Evolutionary conservation across 805 yeast genomes (phyloP).

Genomic region (Teunomyces aglyptinius): DNA sequence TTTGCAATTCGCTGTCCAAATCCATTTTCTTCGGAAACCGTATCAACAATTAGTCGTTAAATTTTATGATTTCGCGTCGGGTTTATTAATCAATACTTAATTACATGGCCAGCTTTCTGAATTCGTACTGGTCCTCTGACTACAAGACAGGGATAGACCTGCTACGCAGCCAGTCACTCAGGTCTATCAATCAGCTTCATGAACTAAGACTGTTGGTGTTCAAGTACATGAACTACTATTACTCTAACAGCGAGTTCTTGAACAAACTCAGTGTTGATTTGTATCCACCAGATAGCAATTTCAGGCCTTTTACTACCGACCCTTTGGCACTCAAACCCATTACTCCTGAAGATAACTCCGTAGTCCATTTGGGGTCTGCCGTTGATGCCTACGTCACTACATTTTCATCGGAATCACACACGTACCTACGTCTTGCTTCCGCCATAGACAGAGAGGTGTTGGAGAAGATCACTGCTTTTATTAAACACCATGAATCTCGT

Average conservation of each 20-base stretch:
- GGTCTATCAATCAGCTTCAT: slow-evolving; percentile 39
- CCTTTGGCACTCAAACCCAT: neutral
- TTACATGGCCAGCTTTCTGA: slow-evolving; percentile 23
- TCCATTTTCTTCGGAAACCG: neutral
- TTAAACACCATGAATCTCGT: slow-evolving; percentile 37
- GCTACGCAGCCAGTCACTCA: slow-evolving; percentile 27
- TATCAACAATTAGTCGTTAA: neutral
- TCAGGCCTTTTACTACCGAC: neutral
- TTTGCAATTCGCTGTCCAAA: slow-evolving; percentile 14
- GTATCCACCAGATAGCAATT: slow-evolving; percentile 1
- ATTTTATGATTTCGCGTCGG: neutral
- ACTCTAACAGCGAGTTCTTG: slow-evolving; percentile 34
- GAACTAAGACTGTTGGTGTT: slow-evolving; percentile 38
- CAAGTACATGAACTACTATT: slow-evolving; percentile 34
- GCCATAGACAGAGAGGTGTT: slow-evolving; percentile 34
- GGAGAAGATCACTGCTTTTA: slow-evolving; percentile 31
- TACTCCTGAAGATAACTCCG: neutral
- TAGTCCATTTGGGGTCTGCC: slow-evolving; percentile 6
- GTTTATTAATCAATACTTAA: neutral
- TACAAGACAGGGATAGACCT: slow-evolving; percentile 34
- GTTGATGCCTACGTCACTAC: slow-evolving; percentile 17
- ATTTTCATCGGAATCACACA: slow-evolving; percentile 22
- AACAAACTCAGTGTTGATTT: slow-evolving; percentile 17
- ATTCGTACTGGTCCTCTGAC: slow-evolving; percentile 43
- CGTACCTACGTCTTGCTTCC: slow-evolving; percentile 25